Evolutionary conservation across 805 yeast genomes (phyloP).

Genomic region (Geotrichum ghanense): DNA sequence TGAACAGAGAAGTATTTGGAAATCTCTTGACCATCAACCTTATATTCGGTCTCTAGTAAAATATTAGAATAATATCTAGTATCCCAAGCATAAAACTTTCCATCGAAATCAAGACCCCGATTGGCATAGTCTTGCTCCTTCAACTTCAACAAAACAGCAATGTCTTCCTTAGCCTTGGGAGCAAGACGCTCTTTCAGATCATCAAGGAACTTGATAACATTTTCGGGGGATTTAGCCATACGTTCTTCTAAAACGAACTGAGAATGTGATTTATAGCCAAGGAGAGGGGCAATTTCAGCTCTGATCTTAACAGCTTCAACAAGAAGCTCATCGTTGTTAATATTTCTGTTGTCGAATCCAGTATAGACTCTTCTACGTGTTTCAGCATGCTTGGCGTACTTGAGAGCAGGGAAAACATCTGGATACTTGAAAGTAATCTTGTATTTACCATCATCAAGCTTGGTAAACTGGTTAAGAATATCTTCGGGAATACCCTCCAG

Average conservation of each 20-base stretch:
- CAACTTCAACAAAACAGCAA: conserved; percentile 35
- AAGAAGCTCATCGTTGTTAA: conserved; percentile 47
- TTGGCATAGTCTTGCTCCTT: conserved; percentile 42
- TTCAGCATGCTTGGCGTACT: conserved; percentile 50
- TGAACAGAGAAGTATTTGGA: conserved; percentile 72
- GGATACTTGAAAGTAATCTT: conserved; percentile 78
- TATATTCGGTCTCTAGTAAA: conserved; percentile 53
- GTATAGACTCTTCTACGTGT: conserved; percentile 57
- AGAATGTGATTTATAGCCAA: conserved; percentile 62
- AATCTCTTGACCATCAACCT: conserved; percentile 61
- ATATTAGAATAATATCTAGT: conserved; percentile 52
- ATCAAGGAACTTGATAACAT: conserved; percentile 47
- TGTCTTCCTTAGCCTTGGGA: conserved; percentile 49
- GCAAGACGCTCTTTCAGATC: conserved; percentile 49
- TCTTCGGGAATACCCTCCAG: conserved; percentile 65
- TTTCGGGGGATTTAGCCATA: conserved; percentile 63
- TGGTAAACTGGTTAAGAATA: conserved; percentile 38
- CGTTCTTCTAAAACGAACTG: conserved; percentile 63
- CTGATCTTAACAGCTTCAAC: conserved; percentile 50
- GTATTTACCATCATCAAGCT: conserved; percentile 31
- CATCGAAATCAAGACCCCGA: conserved; percentile 32
- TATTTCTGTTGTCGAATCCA: conserved; percentile 59
- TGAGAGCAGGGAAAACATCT: conserved; percentile 65
- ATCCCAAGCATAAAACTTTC: conserved; percentile 57
- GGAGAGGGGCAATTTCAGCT: conserved; percentile 44